Conservation (phyloP, 306 rosid genomes). For the Echinosophora koreensis region DNA sequence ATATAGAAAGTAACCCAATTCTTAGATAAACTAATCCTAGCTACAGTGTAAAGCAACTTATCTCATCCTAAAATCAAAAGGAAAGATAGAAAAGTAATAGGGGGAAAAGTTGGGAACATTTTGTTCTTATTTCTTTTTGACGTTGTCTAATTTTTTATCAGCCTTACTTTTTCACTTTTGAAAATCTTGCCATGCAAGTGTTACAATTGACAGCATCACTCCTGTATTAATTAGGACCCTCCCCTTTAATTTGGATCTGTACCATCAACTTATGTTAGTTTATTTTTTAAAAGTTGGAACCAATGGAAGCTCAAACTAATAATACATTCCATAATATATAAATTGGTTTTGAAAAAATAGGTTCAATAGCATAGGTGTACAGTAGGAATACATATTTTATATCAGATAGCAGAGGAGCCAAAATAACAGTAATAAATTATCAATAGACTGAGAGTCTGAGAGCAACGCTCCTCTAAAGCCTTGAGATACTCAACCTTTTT, state of each 20-base stretch:
- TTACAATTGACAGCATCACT: constrained; percentile 52
- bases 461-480: constrained; percentile 50
- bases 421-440: constrained; percentile 30
- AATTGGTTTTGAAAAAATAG: constrained; percentile 31
- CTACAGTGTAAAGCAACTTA: constrained; percentile 39
- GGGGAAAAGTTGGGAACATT: constrained; percentile 49
- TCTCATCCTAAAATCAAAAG: constrained; percentile 40
- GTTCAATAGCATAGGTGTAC: constrained; percentile 41
- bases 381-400: constrained; percentile 36
- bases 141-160: constrained; percentile 50
- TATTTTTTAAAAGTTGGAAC: constrained; percentile 16
- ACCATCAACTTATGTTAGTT: constrained; percentile 39
- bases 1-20: too few species aligned
- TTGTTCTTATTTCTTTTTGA: constrained; percentile 54
- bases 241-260: constrained; percentile 30
- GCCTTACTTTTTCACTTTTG: constrained; percentile 54
- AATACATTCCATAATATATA: constrained; percentile 19
- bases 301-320: constrained; percentile 24
- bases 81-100: constrained; percentile 31
- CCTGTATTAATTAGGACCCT: constrained; percentile 47
- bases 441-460: constrained; percentile 13
- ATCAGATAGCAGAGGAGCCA: constrained; percentile 29
- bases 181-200: constrained; percentile 63
- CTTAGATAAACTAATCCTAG: background rate
- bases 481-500: constrained; percentile 45